A percentile compares a stretch with the other conserved stretches of the same genome.
These are phyloP conservation scores for Tinospora cordifolia DNA, from an alignment of 164 flowering plant genomes.

Conservation along the genomic window DNA sequence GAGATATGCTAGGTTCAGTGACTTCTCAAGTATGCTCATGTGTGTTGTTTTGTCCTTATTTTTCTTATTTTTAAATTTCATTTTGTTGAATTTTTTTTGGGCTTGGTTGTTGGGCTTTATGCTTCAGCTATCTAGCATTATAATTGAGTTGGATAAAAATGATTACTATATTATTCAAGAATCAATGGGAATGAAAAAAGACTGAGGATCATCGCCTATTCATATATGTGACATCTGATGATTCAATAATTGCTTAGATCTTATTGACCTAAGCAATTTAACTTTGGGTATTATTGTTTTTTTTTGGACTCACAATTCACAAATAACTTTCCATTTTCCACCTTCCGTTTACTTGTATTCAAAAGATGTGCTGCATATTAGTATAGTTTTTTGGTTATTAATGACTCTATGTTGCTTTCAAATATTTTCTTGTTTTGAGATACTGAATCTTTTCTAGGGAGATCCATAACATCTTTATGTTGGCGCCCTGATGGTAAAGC, in stretches of 20 bases:
- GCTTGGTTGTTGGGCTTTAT: too few species aligned
- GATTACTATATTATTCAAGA: background rate
- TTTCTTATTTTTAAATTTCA: too few species aligned
- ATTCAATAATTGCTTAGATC: background rate
- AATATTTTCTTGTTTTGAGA: background rate
- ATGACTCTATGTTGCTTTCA: background rate
- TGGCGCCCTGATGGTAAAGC: conserved; percentile 99
- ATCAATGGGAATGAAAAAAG: background rate
- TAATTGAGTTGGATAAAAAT: background rate
- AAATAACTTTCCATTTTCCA: too few species aligned
- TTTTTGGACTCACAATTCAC: too few species aligned
- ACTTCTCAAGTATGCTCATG: too few species aligned
- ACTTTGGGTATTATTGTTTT: too few species aligned
- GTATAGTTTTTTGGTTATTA: background rate
- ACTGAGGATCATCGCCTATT: background rate
- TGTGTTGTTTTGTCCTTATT: too few species aligned
- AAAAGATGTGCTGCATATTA: background rate
- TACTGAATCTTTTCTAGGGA: conserved; percentile 38
- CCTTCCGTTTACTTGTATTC: background rate
- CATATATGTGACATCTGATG: background rate
- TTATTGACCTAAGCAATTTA: background rate
- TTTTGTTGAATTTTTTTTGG: too few species aligned
- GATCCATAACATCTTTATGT: conserved; percentile 65
- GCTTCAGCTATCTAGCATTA: background rate
- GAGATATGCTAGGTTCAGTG: too few species aligned